Evolutionary conservation across 2,329 filamentous ascomycete genomes (phyloP).

Genomic region (Apiospora hydei): DNA sequence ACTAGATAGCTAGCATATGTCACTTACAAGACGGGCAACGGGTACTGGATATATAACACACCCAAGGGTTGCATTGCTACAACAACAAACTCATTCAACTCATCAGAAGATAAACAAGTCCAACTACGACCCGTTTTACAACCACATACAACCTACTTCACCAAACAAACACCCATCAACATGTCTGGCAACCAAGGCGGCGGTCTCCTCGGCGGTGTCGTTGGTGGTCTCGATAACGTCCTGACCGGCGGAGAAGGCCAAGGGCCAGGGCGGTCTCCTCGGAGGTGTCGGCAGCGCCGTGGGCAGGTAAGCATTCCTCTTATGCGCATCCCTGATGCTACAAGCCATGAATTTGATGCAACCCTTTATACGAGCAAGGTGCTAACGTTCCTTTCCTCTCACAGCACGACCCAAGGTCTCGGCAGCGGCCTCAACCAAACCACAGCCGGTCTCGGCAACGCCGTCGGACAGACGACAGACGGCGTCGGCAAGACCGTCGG

Average conservation of each 20-base stretch:
- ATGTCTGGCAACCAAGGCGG: constrained; percentile 43
- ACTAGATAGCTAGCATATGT: neutral
- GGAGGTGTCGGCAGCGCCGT: constrained; percentile 41
- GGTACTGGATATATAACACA: neutral
- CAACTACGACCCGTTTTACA: neutral
- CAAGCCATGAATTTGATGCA: neutral
- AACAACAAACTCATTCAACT: neutral
- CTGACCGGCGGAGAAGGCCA: constrained; percentile 42
- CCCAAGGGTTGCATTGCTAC: neutral
- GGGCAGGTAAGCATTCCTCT: constrained; percentile 31
- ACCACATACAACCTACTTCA: neutral
- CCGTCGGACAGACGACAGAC: constrained; percentile 34
- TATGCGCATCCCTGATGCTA: too few relatives aligned
- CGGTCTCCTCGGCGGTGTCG: constrained; percentile 43
- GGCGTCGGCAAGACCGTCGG: constrained; percentile 39
- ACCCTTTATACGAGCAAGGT: neutral
- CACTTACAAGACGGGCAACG: constrained; percentile 1
- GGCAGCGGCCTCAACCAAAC: constrained; percentile 42
- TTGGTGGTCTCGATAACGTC: constrained; percentile 43
- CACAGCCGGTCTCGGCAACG: constrained; percentile 36
- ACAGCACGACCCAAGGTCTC: constrained; percentile 33
- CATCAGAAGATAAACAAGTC: neutral
- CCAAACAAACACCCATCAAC: constrained; percentile 21
- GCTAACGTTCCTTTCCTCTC: neutral
- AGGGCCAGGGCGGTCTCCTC: constrained; percentile 44